Conservation (phyloP, 306 rosid genomes). For the Prunus persica region DNA sequence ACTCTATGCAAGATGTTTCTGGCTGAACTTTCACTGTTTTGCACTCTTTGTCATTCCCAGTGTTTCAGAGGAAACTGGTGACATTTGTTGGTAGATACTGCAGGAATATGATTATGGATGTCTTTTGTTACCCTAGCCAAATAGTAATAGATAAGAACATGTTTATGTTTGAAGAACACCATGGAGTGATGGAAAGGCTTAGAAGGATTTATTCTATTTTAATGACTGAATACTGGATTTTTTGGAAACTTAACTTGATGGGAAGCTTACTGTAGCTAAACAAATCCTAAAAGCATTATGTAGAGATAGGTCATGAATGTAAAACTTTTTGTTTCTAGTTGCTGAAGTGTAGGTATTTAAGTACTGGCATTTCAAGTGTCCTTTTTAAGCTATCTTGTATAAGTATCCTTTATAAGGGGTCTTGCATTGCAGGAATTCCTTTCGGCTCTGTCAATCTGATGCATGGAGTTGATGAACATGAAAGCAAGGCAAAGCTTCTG, state of each 20-base stretch:
- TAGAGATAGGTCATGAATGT: background rate
- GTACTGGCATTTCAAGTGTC: background rate
- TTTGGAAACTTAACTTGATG: constrained; percentile 15
- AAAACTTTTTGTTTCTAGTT: background rate
- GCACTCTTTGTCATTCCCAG: constrained; percentile 3
- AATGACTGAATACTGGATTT: background rate
- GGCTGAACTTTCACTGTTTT: constrained; percentile 9
- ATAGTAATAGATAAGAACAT: background rate
- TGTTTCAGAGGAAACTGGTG: constrained; percentile 13
- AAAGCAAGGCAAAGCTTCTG: constrained; percentile 79
- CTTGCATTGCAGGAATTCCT: constrained; percentile 75
- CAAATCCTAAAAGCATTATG: background rate
- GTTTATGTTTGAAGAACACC: too few relatives aligned
- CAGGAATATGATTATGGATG: background rate
- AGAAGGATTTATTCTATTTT: background rate
- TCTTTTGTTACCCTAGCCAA: background rate
- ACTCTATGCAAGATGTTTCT: background rate
- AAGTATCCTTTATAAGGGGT: constrained; percentile 7
- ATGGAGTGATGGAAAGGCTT: background rate
- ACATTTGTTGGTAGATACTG: constrained; percentile 10
- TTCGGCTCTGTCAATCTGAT: constrained; percentile 94
- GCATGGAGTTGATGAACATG: constrained; percentile 95
- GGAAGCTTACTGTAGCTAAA: constrained; percentile 11
- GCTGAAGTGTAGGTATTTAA: background rate
- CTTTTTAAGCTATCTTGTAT: background rate